These are phyloP conservation scores for Tulasnella sp. DNA, from an alignment of 768 basidiomycete genomes.

Conservation along the genomic window DNA sequence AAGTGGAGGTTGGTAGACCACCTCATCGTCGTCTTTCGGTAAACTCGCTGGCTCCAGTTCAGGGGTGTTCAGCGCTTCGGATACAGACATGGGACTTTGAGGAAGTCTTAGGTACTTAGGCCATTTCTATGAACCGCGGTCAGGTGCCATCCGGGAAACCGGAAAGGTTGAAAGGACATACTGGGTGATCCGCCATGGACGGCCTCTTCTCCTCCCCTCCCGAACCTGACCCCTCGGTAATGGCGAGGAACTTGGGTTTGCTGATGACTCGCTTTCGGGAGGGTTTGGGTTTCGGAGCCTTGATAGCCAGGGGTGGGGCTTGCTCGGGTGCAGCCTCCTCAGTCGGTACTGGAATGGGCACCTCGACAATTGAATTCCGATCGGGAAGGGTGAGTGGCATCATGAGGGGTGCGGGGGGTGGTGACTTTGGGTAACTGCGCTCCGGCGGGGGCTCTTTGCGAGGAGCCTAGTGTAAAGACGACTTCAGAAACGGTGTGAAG, in stretches of 20 bases:
- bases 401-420: constrained; percentile 18
- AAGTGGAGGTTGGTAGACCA: constrained; percentile 19
- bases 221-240: not conserved
- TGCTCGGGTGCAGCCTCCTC: not conserved
- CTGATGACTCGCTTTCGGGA: not conserved
- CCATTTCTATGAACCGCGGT: constrained; percentile 3
- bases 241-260: constrained; percentile 3
- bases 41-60: not conserved
- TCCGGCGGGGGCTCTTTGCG: not conserved
- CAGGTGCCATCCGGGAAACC: not conserved
- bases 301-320: not conserved
- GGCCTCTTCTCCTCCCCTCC: not conserved
- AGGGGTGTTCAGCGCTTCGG: not conserved
- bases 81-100: constrained; percentile 14
- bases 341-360: constrained; percentile 7
- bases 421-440: constrained; percentile 9
- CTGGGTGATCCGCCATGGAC: not conserved
- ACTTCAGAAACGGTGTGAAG: not conserved
- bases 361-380: constrained; percentile 6
- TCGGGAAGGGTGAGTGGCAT: constrained; percentile 16
- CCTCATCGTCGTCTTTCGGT: constrained; percentile 5
- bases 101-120: constrained; percentile 21
- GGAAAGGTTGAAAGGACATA: not conserved
- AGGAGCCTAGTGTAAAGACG: not conserved
- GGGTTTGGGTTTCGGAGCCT: not conserved